These are phyloP conservation scores for Saururus chinensis DNA, from an alignment of 164 flowering plant species.

Conservation along the genomic window DNA sequence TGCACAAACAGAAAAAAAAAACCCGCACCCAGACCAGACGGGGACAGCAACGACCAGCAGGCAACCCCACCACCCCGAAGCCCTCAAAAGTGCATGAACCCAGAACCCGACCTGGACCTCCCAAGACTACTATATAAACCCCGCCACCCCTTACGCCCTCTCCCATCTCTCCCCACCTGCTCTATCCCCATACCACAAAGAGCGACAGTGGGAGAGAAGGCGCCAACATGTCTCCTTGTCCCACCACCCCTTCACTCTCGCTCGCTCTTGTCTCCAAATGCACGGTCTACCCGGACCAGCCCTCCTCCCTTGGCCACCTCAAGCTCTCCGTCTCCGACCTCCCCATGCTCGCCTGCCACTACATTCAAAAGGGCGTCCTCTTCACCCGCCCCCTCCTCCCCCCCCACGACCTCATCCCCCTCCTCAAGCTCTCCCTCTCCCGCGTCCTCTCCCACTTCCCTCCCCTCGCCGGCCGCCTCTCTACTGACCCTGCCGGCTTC, in stretches of 20 bases:
- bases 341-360: conserved; percentile 91
- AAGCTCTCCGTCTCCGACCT: conserved; percentile 75
- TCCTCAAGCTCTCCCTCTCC: conserved; percentile 44
- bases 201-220: background rate
- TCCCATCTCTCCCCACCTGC: background rate
- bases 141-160: background rate
- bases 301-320: conserved; percentile 20
- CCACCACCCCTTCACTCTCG: conserved; percentile 14
- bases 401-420: conserved; percentile 22
- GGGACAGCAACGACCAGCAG: conserved; percentile 1
- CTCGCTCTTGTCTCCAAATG: conserved; percentile 35
- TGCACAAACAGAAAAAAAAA: background rate
- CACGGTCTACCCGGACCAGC: conserved; percentile 31
- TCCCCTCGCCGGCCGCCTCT: conserved; percentile 67
- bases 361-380: conserved; percentile 80
- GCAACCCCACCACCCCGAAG: background rate
- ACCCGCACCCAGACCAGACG: background rate
- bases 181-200: background rate
- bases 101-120: background rate
- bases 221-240: conserved; percentile 5
- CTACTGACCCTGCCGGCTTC: conserved; percentile 41
- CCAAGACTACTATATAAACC: background rate
- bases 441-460: conserved; percentile 61
- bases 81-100: conserved; percentile 5
- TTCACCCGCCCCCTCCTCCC: conserved; percentile 33